Percentiles rank a stretch among this genome's conserved stretches.
These are phyloP conservation scores for Salvia rosmarinus DNA, from an alignment of 257 asterid species.

Conservation along the genomic window DNA sequence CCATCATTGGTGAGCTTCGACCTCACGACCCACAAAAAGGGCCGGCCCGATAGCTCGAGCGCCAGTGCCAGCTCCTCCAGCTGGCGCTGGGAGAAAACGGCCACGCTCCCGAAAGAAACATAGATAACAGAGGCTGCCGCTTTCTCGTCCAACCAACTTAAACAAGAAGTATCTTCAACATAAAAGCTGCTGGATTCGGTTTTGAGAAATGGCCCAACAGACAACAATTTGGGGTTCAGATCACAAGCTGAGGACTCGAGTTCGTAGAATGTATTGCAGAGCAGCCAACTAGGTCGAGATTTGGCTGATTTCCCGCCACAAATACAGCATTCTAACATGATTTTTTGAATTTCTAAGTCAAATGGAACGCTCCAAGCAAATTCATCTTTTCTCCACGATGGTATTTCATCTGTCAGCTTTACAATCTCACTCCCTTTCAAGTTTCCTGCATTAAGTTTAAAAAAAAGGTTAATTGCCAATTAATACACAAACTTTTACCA, in stretches of 20 bases:
- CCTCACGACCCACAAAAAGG: conserved; percentile 48
- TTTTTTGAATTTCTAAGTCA: conserved; percentile 18
- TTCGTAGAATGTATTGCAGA: conserved; percentile 35
- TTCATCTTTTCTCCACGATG: conserved; percentile 32
- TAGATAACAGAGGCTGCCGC: conserved; percentile 38
- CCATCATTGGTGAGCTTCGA: conserved; percentile 29
- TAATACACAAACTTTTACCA: too few species aligned
- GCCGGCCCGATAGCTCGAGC: conserved; percentile 43
- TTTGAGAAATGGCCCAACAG: conserved; percentile 34
- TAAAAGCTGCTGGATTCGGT: conserved; percentile 30
- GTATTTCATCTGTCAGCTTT: conserved; percentile 25
- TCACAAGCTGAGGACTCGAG: conserved; percentile 45
- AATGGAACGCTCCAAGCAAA: conserved; percentile 28
- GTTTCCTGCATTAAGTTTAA: conserved; percentile 24
- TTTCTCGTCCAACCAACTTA: conserved; percentile 41
- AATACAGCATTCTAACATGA: conserved; percentile 17
- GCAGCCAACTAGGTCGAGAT: conserved; percentile 22
- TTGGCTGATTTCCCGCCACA: background rate
- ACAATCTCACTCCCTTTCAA: conserved; percentile 11
- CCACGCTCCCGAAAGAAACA: conserved; percentile 46
- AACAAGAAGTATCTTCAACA: conserved; percentile 38
- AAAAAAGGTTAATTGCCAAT: too few species aligned
- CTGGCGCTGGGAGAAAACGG: conserved; percentile 38
- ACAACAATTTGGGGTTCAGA: conserved; percentile 32
- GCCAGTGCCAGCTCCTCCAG: conserved; percentile 45